phyloP scores from a whole-genome alignment of 177 flowering plant genomes.

The Telopea speciosissima region DNA sequence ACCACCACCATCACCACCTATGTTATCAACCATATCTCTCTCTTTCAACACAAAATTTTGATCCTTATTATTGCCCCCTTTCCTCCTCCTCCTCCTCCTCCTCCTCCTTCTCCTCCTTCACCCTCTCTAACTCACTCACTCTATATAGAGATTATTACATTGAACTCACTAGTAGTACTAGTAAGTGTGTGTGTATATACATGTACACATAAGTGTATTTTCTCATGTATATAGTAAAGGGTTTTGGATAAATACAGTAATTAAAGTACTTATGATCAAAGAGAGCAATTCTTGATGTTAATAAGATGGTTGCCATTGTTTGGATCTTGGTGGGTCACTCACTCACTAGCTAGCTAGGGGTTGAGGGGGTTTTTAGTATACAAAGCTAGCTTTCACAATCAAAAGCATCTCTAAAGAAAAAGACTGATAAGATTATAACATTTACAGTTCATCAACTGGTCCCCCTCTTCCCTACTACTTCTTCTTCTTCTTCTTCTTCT shows the following conservation, averaged over 20 bases:
- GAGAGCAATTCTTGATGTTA: neutral
- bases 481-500: too few species aligned
- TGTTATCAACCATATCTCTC: slow-evolving; percentile 30
- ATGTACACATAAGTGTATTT: neutral
- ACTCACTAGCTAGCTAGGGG: neutral
- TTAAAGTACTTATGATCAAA: too few species aligned
- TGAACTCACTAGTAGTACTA: too few species aligned
- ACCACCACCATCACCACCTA: neutral
- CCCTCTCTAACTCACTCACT: slow-evolving; percentile 11
- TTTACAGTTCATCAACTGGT: slow-evolving; percentile 11
- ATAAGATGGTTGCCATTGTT: neutral
- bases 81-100: too few species aligned
- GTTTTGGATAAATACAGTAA: neutral
- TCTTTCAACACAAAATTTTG: slow-evolving; percentile 16
- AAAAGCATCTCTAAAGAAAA: neutral
- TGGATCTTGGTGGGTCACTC: too few species aligned
- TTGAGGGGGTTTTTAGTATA: neutral
- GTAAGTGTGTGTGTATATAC: slow-evolving; percentile 8
- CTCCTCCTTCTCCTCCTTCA: too few species aligned
- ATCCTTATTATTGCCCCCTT: too few species aligned
- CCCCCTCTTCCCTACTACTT: slow-evolving; percentile 9
- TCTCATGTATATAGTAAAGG: neutral
- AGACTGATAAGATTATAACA: neutral
- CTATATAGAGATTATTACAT: neutral
- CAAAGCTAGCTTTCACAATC: neutral